Base-by-base conservation (phyloP, 225 moss, liverwort and hornwort species). In the Rhytidiadelphus loreus region DNA sequence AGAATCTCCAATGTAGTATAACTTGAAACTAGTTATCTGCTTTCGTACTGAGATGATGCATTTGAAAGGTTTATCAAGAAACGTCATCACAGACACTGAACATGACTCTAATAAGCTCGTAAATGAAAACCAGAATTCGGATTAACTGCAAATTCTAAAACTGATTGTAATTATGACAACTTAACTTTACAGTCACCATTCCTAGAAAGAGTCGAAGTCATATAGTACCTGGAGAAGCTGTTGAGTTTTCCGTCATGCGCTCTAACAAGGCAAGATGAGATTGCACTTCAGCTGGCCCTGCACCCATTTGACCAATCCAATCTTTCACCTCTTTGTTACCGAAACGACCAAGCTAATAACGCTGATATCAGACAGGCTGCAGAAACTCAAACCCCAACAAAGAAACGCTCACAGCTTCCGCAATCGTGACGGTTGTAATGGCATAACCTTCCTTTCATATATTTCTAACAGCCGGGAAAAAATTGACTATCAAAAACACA, bases 251-350 rank as follows among this genome's bases (percentile, higher is more conserved):
- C 39, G 90, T 93, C 87, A 90, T 87, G 87, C 86, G 90, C 87
- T 92, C 92, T 83, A 92, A 71, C 83, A 92, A 82, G 48, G 86
- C 74, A 77, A 90, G 60, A 64, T 91, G 93, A 35, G 90, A 90
- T 73, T 88, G 84, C 62, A 85, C 85, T 56, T 65, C 61, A 81
- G 85, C 83, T 75, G 77, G 19, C 76, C 88, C 88, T 90, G 87
- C 70, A 89, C 46, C 57, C 76, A 78, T 64, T 60, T 69, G 39
- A 80, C n/a, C 21, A 35, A 78, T 58, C 4, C 33, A 55, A 41
- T 23, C n/a, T 72, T 65, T 74, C 46, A 83, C 53, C 60, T 74
- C 44, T 59, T 46, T 37, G 16, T 11, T 23, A 68, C 25, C 18
- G 59, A 69, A 59, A 59, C 32, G 57, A 78, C 44, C 56, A 44